These are phyloP conservation scores for Mallotus nudiflorus DNA, from an alignment of 345 rosid genomes.

Conservation along the genomic window DNA sequence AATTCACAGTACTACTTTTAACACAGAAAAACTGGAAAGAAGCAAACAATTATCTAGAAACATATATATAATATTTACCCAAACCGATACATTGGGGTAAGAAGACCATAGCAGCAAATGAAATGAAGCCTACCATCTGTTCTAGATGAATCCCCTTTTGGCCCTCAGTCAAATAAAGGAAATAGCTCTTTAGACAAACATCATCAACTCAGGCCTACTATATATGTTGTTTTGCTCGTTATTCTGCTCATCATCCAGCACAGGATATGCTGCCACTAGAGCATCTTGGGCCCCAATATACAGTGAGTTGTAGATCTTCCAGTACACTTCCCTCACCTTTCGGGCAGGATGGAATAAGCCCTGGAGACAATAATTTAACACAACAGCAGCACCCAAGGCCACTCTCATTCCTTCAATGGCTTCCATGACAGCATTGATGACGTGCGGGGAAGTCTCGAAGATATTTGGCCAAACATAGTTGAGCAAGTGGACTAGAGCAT, in stretches of 20 bases:
- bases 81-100: background rate
- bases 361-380: slow-evolving; percentile 92
- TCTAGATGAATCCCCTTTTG: background rate
- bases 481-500: slow-evolving; percentile 81
- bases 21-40: background rate
- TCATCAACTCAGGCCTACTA: slow-evolving; percentile 88
- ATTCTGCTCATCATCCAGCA: slow-evolving; percentile 70
- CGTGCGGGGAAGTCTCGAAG: slow-evolving; percentile 98
- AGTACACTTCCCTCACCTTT: slow-evolving; percentile 97
- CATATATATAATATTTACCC: background rate
- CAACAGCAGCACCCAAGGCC: slow-evolving; percentile 82
- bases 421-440: slow-evolving; percentile 96
- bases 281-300: slow-evolving; percentile 94
- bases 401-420: slow-evolving; percentile 98
- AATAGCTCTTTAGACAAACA: slow-evolving; percentile 52
- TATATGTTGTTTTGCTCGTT: slow-evolving; percentile 71
- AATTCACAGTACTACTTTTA: background rate
- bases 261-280: slow-evolving; percentile 91
- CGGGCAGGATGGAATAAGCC: slow-evolving; percentile 98
- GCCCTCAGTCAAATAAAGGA: background rate
- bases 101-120: background rate
- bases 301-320: slow-evolving; percentile 97
- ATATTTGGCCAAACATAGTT: slow-evolving; percentile 99
- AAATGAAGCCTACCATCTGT: background rate
- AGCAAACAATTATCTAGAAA: background rate